Conservation (phyloP, 1,139 yeast genomes). For the Taphrina deformans region DNA sequence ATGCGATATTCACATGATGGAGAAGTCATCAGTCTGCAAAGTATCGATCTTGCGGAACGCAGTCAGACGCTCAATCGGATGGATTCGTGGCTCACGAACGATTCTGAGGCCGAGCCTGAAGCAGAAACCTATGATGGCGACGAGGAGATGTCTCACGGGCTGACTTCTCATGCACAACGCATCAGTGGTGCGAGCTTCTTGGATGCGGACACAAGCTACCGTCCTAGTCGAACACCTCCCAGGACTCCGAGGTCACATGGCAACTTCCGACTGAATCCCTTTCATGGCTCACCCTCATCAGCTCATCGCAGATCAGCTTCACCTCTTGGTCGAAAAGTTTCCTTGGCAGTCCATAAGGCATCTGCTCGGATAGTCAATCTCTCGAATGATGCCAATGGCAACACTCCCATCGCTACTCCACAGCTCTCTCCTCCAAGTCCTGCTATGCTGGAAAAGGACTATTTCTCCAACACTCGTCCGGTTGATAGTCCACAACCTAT, state of each 20-base stretch:
- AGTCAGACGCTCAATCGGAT: background rate
- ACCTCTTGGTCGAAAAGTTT: slow-evolving; percentile 9
- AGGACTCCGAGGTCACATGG: background rate
- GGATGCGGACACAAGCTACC: background rate
- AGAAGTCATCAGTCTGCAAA: slow-evolving; percentile 15
- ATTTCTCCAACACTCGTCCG: background rate
- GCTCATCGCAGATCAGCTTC: background rate
- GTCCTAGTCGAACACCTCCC: background rate
- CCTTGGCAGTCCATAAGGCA: slow-evolving; percentile 8
- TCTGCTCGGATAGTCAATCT: slow-evolving; percentile 14
- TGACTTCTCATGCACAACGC: slow-evolving; percentile 14
- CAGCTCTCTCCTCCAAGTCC: background rate
- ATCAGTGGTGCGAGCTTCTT: background rate
- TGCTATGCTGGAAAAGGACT: slow-evolving; percentile 4
- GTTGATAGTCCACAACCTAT: background rate
- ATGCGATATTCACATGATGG: background rate
- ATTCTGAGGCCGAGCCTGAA: background rate
- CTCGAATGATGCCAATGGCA: background rate
- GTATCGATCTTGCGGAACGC: background rate
- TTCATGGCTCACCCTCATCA: background rate
- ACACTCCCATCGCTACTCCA: background rate
- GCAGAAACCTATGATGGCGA: background rate
- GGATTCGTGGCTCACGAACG: background rate
- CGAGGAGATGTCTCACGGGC: slow-evolving; percentile 15
- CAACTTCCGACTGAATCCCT: background rate